phyloP scores from a whole-genome alignment of 2,329 filamentous ascomycete genomes.

The Colletotrichum spaethianum region DNA sequence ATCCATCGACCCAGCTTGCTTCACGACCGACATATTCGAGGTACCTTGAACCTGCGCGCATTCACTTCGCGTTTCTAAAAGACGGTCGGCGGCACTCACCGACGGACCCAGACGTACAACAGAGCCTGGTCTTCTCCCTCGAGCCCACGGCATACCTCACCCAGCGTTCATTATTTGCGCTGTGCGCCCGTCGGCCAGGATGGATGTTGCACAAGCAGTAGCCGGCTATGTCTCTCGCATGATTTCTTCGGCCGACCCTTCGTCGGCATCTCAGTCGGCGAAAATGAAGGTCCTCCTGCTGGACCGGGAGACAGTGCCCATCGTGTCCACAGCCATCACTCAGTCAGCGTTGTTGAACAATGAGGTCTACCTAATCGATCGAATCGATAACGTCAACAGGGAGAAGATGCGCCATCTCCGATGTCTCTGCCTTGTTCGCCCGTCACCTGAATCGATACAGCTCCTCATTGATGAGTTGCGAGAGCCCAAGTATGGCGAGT shows the following conservation, averaged over 20 bases:
- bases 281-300: constrained; percentile 99
- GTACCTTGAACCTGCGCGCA: background rate
- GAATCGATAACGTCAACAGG: constrained; percentile 87
- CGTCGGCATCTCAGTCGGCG: constrained; percentile 75
- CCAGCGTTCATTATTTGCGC: background rate
- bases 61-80: background rate
- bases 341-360: constrained; percentile 96
- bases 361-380: constrained; percentile 98
- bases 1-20: background rate
- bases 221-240: constrained; percentile 97
- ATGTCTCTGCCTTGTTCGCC: constrained; percentile 93
- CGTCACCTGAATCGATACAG: constrained; percentile 93
- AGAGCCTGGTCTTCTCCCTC: background rate
- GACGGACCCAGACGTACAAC: background rate
- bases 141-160: background rate
- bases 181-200: constrained; percentile 59
- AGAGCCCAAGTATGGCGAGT: constrained; percentile 97
- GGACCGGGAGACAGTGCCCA: constrained; percentile 93
- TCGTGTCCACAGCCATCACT: constrained; percentile 94
- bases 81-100: too few relatives aligned
- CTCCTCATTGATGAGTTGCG: constrained; percentile 94
- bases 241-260: constrained; percentile 85
- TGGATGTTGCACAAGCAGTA: constrained; percentile 95
- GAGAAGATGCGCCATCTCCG: constrained; percentile 99
- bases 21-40: background rate